Evolutionary conservation across 768 basidiomycete species (phyloP), one percentile per base, ranked within the genome.

Genomic region (Mycena leptocephala): DNA sequence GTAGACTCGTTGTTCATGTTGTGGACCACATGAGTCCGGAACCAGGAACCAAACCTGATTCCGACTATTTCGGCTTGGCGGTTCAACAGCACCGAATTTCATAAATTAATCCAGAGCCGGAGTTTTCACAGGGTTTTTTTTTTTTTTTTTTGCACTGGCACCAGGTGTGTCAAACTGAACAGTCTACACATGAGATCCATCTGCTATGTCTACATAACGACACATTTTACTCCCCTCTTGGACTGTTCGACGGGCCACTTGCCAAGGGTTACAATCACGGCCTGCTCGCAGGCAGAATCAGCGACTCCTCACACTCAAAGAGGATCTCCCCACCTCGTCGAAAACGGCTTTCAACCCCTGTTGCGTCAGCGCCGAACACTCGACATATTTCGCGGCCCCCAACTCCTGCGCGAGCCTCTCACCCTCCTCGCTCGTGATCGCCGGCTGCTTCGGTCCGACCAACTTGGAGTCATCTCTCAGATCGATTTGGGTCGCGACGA

Each of bases 281-380:
- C 98, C 97, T 97, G 83, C n/a, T 56, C 28, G 41, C 61, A 74
- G 75, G 62, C 32, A 55, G 65, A n/a, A n/a, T 64, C 67, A 22
- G 65, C 28, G 70, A 70, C 55, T 70, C 20, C 69, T 58, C 9
- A 39, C 14, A 8, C 37, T 39, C 37, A 8, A 24, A 28, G 70
- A 65, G 68, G 16, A 5, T n/a, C 43, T 18, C 89, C 94, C 83
- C 84, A 96, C 97, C 94, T 99, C 98, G 84, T 99, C 98, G 84
- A 99, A 99, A 76, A 99, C 98, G 85, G 99, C 99, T 94, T 99
- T 99, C 86, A 99, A 86, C 32, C 98, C 98, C 90, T 97, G 96
- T 91, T 99, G 98, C n/a, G n/a, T n/a, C n/a, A n/a, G n/a, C n/a
- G n/a, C n/a, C n/a, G n/a, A n/a, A n/a, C n/a, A n/a, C n/a, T n/a